Percentiles rank a stretch among this genome's conserved stretches.
phyloP scores from a whole-genome alignment of 2,329 filamentous ascomycete species.

The Thelonectria rubi region DNA sequence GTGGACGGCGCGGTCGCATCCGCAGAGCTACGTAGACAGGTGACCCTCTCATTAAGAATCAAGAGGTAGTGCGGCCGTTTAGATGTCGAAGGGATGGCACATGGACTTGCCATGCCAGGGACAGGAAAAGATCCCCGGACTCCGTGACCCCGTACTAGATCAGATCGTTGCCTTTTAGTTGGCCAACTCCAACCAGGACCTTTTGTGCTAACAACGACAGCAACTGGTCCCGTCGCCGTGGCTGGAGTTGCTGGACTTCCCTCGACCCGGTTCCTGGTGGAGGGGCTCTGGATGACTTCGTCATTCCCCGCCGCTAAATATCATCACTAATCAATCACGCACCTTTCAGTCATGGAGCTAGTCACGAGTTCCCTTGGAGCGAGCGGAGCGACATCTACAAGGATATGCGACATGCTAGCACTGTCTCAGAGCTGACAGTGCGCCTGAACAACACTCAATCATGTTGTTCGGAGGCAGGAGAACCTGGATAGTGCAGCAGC shows the following conservation, averaged over 20 bases:
- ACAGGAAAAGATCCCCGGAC: conserved; percentile 5
- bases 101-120: background rate
- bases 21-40: conserved; percentile 26
- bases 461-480: conserved; percentile 3
- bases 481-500: conserved; percentile 4
- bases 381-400: conserved; percentile 15
- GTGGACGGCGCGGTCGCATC: conserved; percentile 14
- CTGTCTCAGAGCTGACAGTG: background rate
- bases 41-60: conserved; percentile 9
- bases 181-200: conserved; percentile 6
- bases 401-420: conserved; percentile 3
- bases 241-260: conserved; percentile 26
- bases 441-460: background rate
- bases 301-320: conserved; percentile 38
- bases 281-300: conserved; percentile 35
- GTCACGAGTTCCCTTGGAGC: conserved; percentile 15
- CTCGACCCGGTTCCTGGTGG: conserved; percentile 32
- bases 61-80: background rate
- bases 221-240: background rate
- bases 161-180: conserved; percentile 14
- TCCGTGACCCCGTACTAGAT: conserved; percentile 7
- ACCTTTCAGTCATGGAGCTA: conserved; percentile 3
- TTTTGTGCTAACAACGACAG: conserved; percentile 1
- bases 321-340: conserved; percentile 13
- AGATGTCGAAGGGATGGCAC: background rate